These are phyloP conservation scores for Cutaneotrichosporon sp. DNA, from an alignment of 1,284 basidiomycete species.

Conservation along the genomic window DNA sequence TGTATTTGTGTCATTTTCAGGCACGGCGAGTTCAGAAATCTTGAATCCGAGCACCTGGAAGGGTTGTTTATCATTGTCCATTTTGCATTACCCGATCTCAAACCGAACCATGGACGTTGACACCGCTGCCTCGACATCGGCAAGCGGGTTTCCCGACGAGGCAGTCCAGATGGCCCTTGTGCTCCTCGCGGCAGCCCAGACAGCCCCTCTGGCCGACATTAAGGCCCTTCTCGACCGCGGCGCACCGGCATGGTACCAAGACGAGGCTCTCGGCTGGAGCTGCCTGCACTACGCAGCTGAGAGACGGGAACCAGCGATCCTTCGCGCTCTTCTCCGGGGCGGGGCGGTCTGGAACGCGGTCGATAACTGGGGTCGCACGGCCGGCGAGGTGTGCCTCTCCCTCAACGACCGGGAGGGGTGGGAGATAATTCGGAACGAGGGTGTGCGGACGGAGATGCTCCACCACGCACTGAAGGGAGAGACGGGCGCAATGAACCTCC, in stretches of 20 bases:
- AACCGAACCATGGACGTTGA: too few species aligned
- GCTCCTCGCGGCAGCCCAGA: slow-evolving; percentile 29
- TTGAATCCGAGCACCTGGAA: not conserved
- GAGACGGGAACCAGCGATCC: slow-evolving; percentile 59
- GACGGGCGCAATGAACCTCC: slow-evolving; percentile 28
- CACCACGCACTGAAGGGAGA: slow-evolving; percentile 35
- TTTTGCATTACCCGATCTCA: too few species aligned
- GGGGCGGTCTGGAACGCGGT: slow-evolving; percentile 92
- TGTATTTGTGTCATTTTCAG: too few species aligned
- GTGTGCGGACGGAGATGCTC: slow-evolving; percentile 61
- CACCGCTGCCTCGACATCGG: too few species aligned
- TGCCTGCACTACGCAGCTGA: slow-evolving; percentile 86
- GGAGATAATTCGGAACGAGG: slow-evolving; percentile 72
- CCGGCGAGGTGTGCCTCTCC: slow-evolving; percentile 81
- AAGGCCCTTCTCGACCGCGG: slow-evolving; percentile 60
- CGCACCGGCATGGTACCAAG: slow-evolving; percentile 89
- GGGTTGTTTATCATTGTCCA: not conserved
- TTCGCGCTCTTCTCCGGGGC: slow-evolving; percentile 64
- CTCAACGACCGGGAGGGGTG: slow-evolving; percentile 72
- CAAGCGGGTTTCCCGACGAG: slow-evolving; percentile 10
- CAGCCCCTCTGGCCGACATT: slow-evolving; percentile 54
- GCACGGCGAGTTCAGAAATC: not conserved
- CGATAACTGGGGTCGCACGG: slow-evolving; percentile 71
- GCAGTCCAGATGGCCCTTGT: slow-evolving; percentile 21
- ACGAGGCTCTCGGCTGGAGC: slow-evolving; percentile 72